Evolutionary conservation across 176 grass and related monocot genomes (phyloP).

Genomic region (Guadua angustifolia): DNA sequence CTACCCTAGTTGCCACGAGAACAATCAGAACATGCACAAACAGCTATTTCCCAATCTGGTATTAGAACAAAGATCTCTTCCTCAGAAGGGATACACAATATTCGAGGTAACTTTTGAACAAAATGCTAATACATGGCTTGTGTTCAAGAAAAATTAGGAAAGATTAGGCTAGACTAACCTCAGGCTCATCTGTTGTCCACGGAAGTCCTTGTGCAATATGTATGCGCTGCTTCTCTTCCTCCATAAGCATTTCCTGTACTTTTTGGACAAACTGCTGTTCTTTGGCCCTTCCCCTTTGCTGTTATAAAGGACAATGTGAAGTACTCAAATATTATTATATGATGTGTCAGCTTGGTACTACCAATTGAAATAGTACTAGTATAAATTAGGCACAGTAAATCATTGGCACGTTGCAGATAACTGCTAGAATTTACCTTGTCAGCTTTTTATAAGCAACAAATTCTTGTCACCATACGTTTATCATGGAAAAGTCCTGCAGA

Average conservation of each 20-base stretch:
- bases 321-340: not conserved
- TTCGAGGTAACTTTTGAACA: not conserved
- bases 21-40: not conserved
- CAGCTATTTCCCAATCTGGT: not conserved
- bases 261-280: constrained; percentile 82
- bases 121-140: not conserved
- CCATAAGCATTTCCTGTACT: constrained; percentile 76
- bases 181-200: constrained; percentile 91
- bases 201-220: constrained; percentile 88
- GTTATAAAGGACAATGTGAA: constrained; percentile 17
- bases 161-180: constrained; percentile 49
- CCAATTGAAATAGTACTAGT: not conserved
- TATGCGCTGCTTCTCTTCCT: constrained; percentile 81
- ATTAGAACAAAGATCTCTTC: not conserved
- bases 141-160: constrained; percentile 9
- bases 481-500: not conserved
- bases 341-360: not conserved
- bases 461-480: not conserved
- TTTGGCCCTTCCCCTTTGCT: constrained; percentile 86
- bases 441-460: not conserved
- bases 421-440: not conserved
- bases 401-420: not conserved
- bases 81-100: not conserved
- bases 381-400: constrained; percentile 5
- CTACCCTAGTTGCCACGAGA: constrained; percentile 16